Base-by-base conservation (phyloP, 1,284 basidiomycete species). In the Tilletia caries region DNA sequence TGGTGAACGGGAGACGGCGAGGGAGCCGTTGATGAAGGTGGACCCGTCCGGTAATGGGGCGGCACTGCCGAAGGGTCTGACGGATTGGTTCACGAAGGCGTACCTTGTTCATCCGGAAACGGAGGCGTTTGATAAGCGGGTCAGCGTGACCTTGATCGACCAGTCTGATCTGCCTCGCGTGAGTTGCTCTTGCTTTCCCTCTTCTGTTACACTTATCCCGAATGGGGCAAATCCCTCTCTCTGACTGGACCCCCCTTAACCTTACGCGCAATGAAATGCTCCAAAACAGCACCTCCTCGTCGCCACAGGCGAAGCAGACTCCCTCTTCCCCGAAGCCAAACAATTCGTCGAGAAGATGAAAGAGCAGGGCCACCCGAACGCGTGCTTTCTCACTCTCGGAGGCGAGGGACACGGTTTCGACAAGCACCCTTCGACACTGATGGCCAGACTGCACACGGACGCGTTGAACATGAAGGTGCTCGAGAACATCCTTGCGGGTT, bases 391-490 rank as follows among this genome's bases (percentile, higher is more conserved):
- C 54, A 67, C 66, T 33, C 66, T 79, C 15, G 66, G 70, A 23
- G 71, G 70, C 44, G 79, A 79, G 67, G 78, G 75, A 5, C 80
- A 82, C 58, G 80, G 76, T 6, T 82, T 82, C 34, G 80, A 82
- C 68, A 80, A 79, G 64, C 68, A 71, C 13, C 68, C 74, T 8
- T n/a, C 20, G 32, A 62, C 27, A 29, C 58, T 62, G 15, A 13
- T 62, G 32, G 15, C 58, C 18, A 13, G 34, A 15, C 58, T 62
- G 27, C 58, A 62, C 29, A 62, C 58, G 29, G 58, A 62, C 29
- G 58, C 58, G 27, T 20, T 62, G 29, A 25, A 62, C 33, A 18
- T 62, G 13, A 29, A 62, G 27, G 58, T 62, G 10, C 32, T 62
- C 29, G 58, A 62, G 13, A 62, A 25, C 29, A 62, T 62, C 32